Conservation (phyloP, 371 early-diverging fungal species). For the Haplosporangium sp. region DNA sequence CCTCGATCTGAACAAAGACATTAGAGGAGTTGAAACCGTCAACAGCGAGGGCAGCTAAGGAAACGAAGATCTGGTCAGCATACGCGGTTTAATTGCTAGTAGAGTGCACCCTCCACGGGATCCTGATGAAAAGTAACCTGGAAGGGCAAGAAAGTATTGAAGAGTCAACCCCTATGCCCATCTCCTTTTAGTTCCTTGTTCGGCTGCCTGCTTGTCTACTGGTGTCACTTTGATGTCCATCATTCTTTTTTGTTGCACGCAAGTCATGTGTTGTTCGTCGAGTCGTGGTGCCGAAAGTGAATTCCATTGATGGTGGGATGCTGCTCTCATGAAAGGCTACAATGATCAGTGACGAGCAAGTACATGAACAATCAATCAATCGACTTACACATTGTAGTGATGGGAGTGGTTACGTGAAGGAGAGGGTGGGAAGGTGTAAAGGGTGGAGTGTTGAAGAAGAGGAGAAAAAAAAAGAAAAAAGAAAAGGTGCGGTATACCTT, state of each 20-base stretch:
- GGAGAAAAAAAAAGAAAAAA: too few species aligned
- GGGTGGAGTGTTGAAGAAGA: too few species aligned
- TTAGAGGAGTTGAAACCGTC: slow-evolving; percentile 47
- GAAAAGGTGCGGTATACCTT: too few species aligned
- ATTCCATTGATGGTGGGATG: too few species aligned
- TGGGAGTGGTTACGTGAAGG: too few species aligned
- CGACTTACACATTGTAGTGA: too few species aligned
- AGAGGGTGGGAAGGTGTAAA: too few species aligned
- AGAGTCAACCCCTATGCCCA: not conserved
- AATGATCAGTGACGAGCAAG: too few species aligned
- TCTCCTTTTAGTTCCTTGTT: not conserved
- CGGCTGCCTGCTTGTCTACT: not conserved
- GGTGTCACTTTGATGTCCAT: not conserved
- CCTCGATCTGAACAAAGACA: slow-evolving; percentile 37
- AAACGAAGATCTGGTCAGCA: not conserved
- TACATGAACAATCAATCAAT: too few species aligned
- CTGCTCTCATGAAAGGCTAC: too few species aligned
- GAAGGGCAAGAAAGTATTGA: not conserved
- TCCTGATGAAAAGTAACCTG: not conserved
- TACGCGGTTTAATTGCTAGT: not conserved
- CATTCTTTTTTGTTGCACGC: not conserved
- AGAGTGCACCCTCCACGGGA: too few species aligned
- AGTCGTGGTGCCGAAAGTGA: too few species aligned
- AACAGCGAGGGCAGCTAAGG: slow-evolving; percentile 17
- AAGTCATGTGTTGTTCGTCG: not conserved